These are phyloP conservation scores for Pezicula carpinea DNA, from an alignment of 2,329 filamentous ascomycete species.

Conservation along the genomic window DNA sequence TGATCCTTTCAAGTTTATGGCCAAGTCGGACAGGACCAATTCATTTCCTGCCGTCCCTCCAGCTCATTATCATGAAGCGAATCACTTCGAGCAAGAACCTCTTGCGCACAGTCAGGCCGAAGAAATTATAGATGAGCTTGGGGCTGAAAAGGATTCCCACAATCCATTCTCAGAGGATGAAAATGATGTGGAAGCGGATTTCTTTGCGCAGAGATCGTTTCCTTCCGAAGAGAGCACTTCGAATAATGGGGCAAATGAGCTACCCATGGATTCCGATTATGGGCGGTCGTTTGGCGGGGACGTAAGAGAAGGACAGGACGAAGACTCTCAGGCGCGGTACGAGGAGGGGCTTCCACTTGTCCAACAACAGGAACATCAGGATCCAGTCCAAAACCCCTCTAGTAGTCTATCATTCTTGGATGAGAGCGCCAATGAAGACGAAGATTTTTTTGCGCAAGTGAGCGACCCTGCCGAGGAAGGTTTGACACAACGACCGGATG, in stretches of 20 bases:
- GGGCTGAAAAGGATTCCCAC: slow-evolving; percentile 38
- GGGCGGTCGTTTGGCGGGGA: slow-evolving; percentile 21
- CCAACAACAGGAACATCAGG: slow-evolving; percentile 26
- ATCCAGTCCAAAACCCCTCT: slow-evolving; percentile 22
- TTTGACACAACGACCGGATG: slow-evolving; percentile 4
- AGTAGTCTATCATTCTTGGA: slow-evolving; percentile 28
- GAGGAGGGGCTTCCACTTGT: slow-evolving; percentile 68
- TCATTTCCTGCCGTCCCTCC: slow-evolving; percentile 57
- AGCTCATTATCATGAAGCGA: slow-evolving; percentile 27
- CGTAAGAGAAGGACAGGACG: slow-evolving; percentile 33
- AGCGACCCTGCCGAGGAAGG: slow-evolving; percentile 21
- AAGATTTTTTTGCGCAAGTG: slow-evolving; percentile 54
- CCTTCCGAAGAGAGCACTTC: not conserved
- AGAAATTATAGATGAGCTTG: slow-evolving; percentile 46
- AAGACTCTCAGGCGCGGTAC: slow-evolving; percentile 50
- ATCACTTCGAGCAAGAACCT: slow-evolving; percentile 29
- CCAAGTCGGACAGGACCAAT: slow-evolving; percentile 53
- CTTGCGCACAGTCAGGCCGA: slow-evolving; percentile 47
- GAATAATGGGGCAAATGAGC: slow-evolving; percentile 19
- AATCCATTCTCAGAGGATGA: slow-evolving; percentile 31
- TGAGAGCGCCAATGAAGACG: slow-evolving; percentile 35
- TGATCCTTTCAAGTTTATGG: slow-evolving; percentile 58
- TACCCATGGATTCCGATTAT: slow-evolving; percentile 7
- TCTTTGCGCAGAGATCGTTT: slow-evolving; percentile 33
- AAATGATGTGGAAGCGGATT: slow-evolving; percentile 39